phyloP scores from a whole-genome alignment of 345 rosid species.

The Ricinus communis region DNA sequence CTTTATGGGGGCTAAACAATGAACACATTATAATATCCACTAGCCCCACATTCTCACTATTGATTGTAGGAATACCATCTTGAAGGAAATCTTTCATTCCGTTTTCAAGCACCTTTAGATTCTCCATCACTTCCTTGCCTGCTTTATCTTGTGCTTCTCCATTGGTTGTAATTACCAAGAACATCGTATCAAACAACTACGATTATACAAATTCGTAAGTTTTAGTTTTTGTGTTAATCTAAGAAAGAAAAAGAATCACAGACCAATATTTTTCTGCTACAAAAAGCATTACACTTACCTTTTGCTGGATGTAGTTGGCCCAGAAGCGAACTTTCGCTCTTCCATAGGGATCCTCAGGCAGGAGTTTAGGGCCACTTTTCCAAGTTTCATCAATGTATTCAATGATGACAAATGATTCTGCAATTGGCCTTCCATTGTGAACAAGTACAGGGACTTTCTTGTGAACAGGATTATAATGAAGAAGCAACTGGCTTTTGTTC shows the following conservation, averaged over 20 bases:
- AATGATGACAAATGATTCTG: slow-evolving; percentile 28
- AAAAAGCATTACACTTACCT: slow-evolving; percentile 17
- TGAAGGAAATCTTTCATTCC: not conserved
- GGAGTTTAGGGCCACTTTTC: slow-evolving; percentile 20
- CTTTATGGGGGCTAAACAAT: too few species aligned
- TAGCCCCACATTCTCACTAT: too few species aligned
- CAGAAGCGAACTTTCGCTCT: slow-evolving; percentile 31
- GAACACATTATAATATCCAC: too few species aligned
- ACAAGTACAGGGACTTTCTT: slow-evolving; percentile 16
- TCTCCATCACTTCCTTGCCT: not conserved
- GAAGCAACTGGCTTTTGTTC: slow-evolving; percentile 31
- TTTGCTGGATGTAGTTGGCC: slow-evolving; percentile 23
- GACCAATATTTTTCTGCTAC: too few species aligned
- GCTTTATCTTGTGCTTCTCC: not conserved
- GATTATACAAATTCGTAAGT: not conserved
- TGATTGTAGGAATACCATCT: too few species aligned
- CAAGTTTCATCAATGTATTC: slow-evolving; percentile 27
- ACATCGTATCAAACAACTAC: not conserved
- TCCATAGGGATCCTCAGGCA: slow-evolving; percentile 27
- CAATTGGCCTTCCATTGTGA: slow-evolving; percentile 15
- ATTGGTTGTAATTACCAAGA: not conserved
- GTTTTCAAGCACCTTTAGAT: not conserved
- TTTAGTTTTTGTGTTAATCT: not conserved
- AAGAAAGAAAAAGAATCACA: too few species aligned
- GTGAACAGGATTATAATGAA: slow-evolving; percentile 20